Evolutionary conservation across 1,284 basidiomycete species (phyloP).

Genomic region (Ustilago xerochloae): DNA sequence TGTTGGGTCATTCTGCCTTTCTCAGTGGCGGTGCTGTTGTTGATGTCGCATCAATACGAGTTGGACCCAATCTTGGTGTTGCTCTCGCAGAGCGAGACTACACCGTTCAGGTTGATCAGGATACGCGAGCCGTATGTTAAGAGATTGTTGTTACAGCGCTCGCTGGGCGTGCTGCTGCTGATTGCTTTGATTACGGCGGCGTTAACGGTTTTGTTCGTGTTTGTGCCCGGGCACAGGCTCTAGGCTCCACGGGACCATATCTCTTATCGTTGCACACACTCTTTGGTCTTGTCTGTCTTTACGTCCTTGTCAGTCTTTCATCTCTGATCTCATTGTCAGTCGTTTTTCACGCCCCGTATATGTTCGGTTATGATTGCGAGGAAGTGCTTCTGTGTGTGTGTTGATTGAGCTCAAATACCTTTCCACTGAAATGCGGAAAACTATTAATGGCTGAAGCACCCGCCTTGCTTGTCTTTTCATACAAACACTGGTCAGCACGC

Average conservation of each 20-base stretch:
- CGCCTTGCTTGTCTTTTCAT: no score
- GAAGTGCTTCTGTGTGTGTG: no score
- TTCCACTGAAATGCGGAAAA: no score
- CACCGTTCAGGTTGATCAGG: conserved; percentile 87
- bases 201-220: conserved; percentile 88
- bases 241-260: conserved; percentile 62
- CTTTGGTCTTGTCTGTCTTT: conserved; percentile 21
- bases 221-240: conserved; percentile 87
- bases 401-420: no score
- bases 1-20: conserved; percentile 98
- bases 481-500: no score
- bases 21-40: conserved; percentile 85
- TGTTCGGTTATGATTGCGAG: no score
- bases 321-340: background rate
- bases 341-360: background rate
- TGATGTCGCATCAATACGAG: conserved; percentile 94
- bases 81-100: conserved; percentile 68
- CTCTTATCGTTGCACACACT: conserved; percentile 7
- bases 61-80: conserved; percentile 82
- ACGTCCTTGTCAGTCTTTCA: background rate
- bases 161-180: conserved; percentile 80
- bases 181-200: conserved; percentile 78
- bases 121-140: conserved; percentile 92
- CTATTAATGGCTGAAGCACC: no score
- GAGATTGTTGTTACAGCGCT: conserved; percentile 85